These are phyloP conservation scores for Candida boidinii DNA, from an alignment of 805 yeast species.

Conservation along the genomic window DNA sequence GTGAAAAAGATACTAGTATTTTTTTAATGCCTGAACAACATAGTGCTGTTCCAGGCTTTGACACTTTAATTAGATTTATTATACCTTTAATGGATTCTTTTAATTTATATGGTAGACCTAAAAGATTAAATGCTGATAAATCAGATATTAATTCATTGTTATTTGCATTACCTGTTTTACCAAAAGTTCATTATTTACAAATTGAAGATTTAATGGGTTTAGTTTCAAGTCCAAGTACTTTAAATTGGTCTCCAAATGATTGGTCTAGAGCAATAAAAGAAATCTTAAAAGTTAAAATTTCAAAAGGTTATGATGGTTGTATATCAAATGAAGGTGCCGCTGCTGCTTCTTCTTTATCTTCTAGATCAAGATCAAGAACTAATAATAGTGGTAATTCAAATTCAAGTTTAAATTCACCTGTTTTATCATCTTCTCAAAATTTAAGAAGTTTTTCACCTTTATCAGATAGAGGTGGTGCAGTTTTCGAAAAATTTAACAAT, in stretches of 20 bases:
- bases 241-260: constrained; percentile 23
- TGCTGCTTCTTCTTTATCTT: too few species aligned
- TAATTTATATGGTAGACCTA: constrained; percentile 68
- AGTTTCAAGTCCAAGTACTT: constrained; percentile 22
- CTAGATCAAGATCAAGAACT: too few species aligned
- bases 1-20: constrained; percentile 9
- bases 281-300: constrained; percentile 22
- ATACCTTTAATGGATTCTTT: constrained; percentile 66
- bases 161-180: constrained; percentile 69
- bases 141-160: constrained; percentile 45
- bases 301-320: constrained; percentile 28
- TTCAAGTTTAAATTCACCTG: too few species aligned
- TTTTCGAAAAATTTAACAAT: too few species aligned
- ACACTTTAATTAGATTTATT: constrained; percentile 62
- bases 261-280: constrained; percentile 30
- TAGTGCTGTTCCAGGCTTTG: constrained; percentile 63
- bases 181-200: constrained; percentile 52
- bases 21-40: constrained; percentile 57
- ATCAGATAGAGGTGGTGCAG: too few species aligned
- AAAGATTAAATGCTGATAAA: constrained; percentile 50
- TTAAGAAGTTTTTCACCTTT: too few species aligned
- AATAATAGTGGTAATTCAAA: too few species aligned
- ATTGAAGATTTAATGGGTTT: constrained; percentile 21
- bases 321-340: constrained; percentile 23
- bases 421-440: too few species aligned